Evolutionary conservation across 1,284 basidiomycete species (phyloP), one percentile per base, ranked within the genome.

Genomic region (Fomitopsis betulina): DNA sequence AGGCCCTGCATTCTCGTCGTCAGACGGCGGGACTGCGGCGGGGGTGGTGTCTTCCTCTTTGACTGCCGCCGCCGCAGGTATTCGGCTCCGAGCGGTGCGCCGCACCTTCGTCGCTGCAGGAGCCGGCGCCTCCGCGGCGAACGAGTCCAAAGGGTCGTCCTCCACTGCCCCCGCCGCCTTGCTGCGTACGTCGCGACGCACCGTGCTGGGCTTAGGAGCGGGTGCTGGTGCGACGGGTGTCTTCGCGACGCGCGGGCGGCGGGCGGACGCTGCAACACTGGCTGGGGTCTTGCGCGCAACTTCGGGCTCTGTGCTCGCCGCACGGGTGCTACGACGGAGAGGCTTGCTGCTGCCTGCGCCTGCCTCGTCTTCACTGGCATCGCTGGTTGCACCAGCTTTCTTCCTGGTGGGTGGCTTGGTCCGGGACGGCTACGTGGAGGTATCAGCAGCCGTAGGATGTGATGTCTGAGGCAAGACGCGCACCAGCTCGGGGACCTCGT

Each of bases 31-130:
- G 23, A 57, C 21, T 15, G 55, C 17, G 5, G 59, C 51, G 13
- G 56, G 33, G 21, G 35, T 55, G 27, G 63, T 62, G 19, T 65
- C 64, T 38, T 71, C 70, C 51, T 72, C 65, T 59, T 70, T 69
- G 15, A 68, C 60, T 5, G 60, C n/a, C n/a, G 54, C n/a, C n/a
- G 54, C 53, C 15, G 53, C 57, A 6, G 63, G 62, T 12, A 65
- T 55, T 58, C 65, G 67, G 47, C 64, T 64, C n/a, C 68, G 64
- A 21, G 61, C 60, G 19, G 64, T 66, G 19, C 68, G 63, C 0
- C 67, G 61, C 3, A 65, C 66, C 39, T 57, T 63, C 5, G 56
- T 45, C 0, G 61, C 57, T 2, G 61, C 51, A 32, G 58, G 49
- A 33, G 59, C 35, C 50, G 51, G 37, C 17, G 54, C 55, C 3